Base-by-base conservation (phyloP, 305 asterid species). In the Fraxinus velutina region DNA sequence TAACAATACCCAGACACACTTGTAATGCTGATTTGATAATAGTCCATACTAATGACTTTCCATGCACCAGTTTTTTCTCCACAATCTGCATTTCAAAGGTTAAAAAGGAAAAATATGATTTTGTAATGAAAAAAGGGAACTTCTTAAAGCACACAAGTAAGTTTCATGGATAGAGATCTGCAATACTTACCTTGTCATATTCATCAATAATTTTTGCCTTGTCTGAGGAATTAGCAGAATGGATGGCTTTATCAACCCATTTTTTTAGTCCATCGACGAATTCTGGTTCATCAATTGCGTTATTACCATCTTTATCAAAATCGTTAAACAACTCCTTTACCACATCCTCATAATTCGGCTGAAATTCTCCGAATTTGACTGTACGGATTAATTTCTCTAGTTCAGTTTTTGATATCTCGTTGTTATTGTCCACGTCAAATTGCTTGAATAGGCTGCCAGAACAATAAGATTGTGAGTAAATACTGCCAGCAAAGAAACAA, bases 401-500 rank as follows among this genome's bases (percentile, higher is more conserved):
- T 76, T 92, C 94, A 5, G 83, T 37, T 13, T n/a, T 52, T 27
- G 91, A 78, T 82, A 92, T 87, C 10, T 83, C 15, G 64, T 78
- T 84, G 82, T 78, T 81, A 9, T 77, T 50, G 74, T 90, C 84
- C n/a, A 78, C 3, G 83, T 90, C 96, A 64, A 83, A 85, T 80
- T 87, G 74, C 47, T 71, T 79, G 88, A 92, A 92, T 76, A 90
- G 89, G 34, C 96, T 90, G 92, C 79, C 27, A 73, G 21, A 78
- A 47, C 19, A 78, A 22, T 66, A 76, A 73, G 60, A 4, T 24
- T 15, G 29, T 79, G 75, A 83, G 47, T 52, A 76, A 76, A 50
- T 62, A 37, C 93, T 90, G 92, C 78, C 17, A 73, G 17, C 78
- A 47, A 76, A 42, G 80, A 57, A 71, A 79, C 5, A 22, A 1